Evolutionary conservation across 163 green algal genomes (phyloP).

Genomic region (Coccomyxa subellipsoidea): DNA sequence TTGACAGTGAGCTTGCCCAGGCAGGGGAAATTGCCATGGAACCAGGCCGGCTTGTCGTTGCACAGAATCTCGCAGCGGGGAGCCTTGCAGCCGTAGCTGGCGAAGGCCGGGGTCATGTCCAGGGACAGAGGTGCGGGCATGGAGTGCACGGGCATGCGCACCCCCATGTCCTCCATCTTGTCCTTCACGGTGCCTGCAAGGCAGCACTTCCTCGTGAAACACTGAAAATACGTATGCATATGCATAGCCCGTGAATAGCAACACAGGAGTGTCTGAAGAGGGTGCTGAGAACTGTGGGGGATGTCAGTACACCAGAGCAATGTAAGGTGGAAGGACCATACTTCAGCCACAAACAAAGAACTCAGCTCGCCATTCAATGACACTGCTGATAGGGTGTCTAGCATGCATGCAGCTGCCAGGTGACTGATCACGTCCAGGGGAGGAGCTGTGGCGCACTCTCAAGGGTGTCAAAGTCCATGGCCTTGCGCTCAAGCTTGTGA

Average conservation of each 20-base stretch:
- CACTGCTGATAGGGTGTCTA: too few relatives aligned
- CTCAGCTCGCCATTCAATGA: too few relatives aligned
- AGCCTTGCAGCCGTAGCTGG: not conserved
- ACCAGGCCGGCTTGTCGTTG: slow-evolving; percentile 13
- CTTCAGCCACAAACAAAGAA: too few relatives aligned
- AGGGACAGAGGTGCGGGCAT: not conserved
- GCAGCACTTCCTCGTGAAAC: too few relatives aligned
- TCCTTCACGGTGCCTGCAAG: slow-evolving; percentile 1
- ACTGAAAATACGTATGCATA: too few relatives aligned
- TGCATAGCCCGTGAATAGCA: too few relatives aligned
- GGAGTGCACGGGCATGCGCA: not conserved
- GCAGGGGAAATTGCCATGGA: slow-evolving; percentile 7
- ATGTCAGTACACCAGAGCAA: too few relatives aligned
- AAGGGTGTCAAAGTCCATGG: not conserved
- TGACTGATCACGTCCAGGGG: too few relatives aligned
- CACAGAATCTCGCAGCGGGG: not conserved
- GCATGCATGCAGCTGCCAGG: too few relatives aligned
- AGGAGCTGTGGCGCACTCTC: not conserved
- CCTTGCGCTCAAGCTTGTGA: not conserved
- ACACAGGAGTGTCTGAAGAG: too few relatives aligned
- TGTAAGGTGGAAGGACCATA: too few relatives aligned
- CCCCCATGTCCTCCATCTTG: not conserved
- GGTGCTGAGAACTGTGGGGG: too few relatives aligned
- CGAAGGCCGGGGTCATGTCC: not conserved
- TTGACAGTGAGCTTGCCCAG: not conserved